Evolutionary conservation across 2,329 filamentous ascomycete species (phyloP).

Genomic region (Talaromyces atroroseus): DNA sequence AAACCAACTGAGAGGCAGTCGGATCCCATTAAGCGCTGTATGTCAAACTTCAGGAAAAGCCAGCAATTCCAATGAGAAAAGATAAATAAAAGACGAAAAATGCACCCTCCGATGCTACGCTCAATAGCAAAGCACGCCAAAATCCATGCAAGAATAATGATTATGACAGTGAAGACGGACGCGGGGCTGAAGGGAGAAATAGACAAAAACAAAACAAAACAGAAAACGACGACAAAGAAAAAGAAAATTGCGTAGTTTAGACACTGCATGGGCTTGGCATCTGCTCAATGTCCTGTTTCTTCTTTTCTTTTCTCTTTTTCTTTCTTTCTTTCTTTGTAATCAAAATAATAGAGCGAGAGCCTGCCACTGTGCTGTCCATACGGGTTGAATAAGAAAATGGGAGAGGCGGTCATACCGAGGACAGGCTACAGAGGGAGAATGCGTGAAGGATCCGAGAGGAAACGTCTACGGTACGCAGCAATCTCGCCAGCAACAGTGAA

Average conservation of each 20-base stretch:
- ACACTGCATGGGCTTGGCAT: not conserved
- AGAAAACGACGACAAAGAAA: slow-evolving; percentile 1
- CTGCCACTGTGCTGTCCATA: not conserved
- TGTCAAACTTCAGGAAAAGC: not conserved
- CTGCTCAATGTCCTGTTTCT: not conserved
- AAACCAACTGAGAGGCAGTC: not conserved
- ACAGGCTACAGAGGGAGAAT: slow-evolving; percentile 41
- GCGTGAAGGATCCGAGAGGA: slow-evolving; percentile 42
- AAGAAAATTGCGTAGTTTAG: not conserved
- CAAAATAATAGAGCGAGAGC: not conserved
- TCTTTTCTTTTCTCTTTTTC: not conserved
- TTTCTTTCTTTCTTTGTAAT: not conserved
- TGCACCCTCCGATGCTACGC: slow-evolving; percentile 20
- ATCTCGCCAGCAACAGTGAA: slow-evolving; percentile 45
- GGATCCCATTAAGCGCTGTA: slow-evolving; percentile 8
- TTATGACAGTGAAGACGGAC: not conserved
- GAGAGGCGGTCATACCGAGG: slow-evolving; percentile 11
- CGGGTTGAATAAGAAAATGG: not conserved
- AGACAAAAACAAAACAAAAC: slow-evolving; percentile 18
- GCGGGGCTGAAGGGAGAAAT: slow-evolving; percentile 6
- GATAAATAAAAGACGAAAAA: slow-evolving; percentile 10
- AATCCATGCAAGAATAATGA: slow-evolving; percentile 15
- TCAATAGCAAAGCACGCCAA: slow-evolving; percentile 14
- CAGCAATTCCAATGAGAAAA: slow-evolving; percentile 15
- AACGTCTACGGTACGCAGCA: slow-evolving; percentile 47